A percentile compares a stretch with the other conserved stretches of the same genome.
Evolutionary conservation across 495 filamentous ascomycete species (phyloP).

Genomic region (Thozetella sp.): DNA sequence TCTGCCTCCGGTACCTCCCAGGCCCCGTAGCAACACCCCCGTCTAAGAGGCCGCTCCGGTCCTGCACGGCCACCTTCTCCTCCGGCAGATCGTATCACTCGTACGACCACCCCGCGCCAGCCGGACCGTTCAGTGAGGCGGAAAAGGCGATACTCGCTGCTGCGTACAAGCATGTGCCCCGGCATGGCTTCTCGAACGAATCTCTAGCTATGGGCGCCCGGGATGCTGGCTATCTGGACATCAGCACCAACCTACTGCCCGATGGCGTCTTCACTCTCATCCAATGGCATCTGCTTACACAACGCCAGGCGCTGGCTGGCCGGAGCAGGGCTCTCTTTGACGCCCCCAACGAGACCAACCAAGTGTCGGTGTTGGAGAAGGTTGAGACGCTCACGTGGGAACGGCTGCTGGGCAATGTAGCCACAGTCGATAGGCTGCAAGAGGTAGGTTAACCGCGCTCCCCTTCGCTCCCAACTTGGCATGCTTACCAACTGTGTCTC

Average conservation of each 20-base stretch:
- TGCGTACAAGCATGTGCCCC: slow-evolving; percentile 76
- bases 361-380: slow-evolving; percentile 38
- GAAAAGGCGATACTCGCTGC: slow-evolving; percentile 81
- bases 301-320: slow-evolving; percentile 47
- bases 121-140: slow-evolving; percentile 65
- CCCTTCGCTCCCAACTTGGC: slow-evolving; percentile 1
- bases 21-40: background rate
- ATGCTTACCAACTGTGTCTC: background rate
- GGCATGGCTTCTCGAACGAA: slow-evolving; percentile 75
- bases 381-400: slow-evolving; percentile 69
- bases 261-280: slow-evolving; percentile 80
- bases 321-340: slow-evolving; percentile 23
- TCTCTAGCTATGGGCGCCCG: slow-evolving; percentile 77
- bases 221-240: slow-evolving; percentile 83
- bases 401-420: slow-evolving; percentile 70
- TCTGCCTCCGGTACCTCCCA: background rate
- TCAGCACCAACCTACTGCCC: slow-evolving; percentile 80
- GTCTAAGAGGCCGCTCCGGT: background rate
- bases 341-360: slow-evolving; percentile 27
- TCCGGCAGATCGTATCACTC: slow-evolving; percentile 68
- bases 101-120: slow-evolving; percentile 57
- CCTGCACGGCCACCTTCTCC: background rate
- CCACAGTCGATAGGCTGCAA: slow-evolving; percentile 76
- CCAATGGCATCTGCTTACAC: slow-evolving; percentile 75
- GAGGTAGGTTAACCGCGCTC: slow-evolving; percentile 58